Conservation (phyloP, 2,329 filamentous ascomycete genomes). For the Fusarium dlaminii region DNA sequence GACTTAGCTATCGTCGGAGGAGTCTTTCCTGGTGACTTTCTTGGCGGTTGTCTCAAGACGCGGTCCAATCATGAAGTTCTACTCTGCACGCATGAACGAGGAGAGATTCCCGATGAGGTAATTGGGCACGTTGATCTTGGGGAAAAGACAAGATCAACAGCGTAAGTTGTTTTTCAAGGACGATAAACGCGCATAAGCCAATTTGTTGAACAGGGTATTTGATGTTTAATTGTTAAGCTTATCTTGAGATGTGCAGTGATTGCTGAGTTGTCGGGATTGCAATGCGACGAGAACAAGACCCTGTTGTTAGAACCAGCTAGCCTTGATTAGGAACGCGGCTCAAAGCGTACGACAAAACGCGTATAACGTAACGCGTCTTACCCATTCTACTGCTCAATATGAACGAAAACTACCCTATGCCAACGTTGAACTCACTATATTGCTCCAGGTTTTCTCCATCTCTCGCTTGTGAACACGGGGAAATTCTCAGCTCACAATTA, state of each 20-base stretch:
- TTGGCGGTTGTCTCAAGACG: not conserved
- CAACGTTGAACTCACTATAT: rapidly evolving
- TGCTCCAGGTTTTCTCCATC: not conserved
- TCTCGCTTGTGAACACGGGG: not conserved
- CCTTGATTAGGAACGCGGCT: not conserved
- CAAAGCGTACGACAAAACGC: not conserved
- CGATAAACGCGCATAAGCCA: not conserved
- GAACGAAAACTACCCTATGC: not conserved
- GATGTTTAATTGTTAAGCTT: not conserved
- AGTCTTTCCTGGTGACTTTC: not conserved
- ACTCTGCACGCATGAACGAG: not conserved
- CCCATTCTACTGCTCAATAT: too few relatives aligned
- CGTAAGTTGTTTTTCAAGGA: not conserved
- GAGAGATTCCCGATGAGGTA: rapidly evolving
- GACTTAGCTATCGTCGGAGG: not conserved
- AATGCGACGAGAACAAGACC: not conserved
- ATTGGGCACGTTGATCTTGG: not conserved
- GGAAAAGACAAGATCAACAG: not conserved
- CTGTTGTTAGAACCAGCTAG: not conserved
- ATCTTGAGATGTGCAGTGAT: not conserved
- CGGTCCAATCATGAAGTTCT: not conserved
- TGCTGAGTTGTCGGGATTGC: not conserved
- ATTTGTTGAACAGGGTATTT: not conserved
- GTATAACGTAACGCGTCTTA: not conserved
- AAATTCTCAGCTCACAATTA: not conserved